Evolutionary conservation across 2,329 filamentous ascomycete species (phyloP).

Genomic region (Venturia asperata): DNA sequence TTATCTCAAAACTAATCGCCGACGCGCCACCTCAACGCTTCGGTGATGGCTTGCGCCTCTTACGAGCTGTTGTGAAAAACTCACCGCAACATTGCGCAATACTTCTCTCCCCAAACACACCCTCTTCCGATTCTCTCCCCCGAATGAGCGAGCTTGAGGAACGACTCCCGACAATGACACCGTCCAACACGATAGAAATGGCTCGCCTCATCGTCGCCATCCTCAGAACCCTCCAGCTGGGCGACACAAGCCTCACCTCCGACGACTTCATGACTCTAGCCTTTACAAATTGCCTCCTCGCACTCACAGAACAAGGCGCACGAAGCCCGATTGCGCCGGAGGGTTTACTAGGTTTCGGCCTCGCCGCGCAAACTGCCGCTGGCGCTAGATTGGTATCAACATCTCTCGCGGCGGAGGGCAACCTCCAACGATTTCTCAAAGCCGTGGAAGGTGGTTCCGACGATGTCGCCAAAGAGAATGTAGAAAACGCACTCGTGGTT

Average conservation of each 20-base stretch:
- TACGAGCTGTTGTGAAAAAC: background rate
- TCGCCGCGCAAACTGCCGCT: background rate
- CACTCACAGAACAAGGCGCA: background rate
- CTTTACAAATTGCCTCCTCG: background rate
- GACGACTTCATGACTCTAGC: background rate
- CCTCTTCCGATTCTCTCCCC: background rate
- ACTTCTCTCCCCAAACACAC: background rate
- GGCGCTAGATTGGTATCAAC: background rate
- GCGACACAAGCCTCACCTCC: background rate
- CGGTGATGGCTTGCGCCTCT: background rate
- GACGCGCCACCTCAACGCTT: background rate
- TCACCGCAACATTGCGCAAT: background rate
- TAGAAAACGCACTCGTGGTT: background rate
- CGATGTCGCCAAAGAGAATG: background rate
- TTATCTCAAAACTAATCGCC: background rate
- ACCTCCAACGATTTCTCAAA: background rate
- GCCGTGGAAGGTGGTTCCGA: background rate
- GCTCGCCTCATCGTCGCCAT: background rate
- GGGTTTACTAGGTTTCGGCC: background rate
- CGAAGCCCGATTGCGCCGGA: background rate
- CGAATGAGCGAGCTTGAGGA: background rate
- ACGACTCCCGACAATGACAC: background rate
- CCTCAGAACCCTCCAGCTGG: background rate
- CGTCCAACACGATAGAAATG: background rate
- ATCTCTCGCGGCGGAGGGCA: background rate